Evolutionary conservation across 768 basidiomycete genomes (phyloP), one percentile per base, ranked within the genome.

Genomic region (Chalciporus sphaerocephalus): DNA sequence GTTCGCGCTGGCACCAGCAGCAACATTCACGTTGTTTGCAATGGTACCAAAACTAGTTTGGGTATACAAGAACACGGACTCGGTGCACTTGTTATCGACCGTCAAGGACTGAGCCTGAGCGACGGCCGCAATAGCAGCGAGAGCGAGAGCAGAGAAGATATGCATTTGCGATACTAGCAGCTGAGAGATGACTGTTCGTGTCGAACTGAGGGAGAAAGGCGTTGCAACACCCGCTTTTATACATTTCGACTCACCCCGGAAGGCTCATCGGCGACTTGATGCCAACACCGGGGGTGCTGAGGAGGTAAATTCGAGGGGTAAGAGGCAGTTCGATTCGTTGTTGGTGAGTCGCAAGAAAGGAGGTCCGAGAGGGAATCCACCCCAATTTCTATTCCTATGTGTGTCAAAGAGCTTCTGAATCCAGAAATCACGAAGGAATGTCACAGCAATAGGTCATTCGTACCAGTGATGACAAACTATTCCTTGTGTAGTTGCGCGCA

Each of bases 1-100:
- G 58, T 68, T 55, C 32, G 23, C 16, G 24, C 52, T 62, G 18
- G 42, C 51, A 16, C 60, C 67, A 18, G 50, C 44, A 28, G 27
- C 45, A 16, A 66, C 46, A 25, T 40, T 51, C 30, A 68, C 51
- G 24, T 67, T 42, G 54, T 62, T 68, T 2, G 22, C 6, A 37
- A 66, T 55, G 23, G 18, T 34, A 24, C 64, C 64, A 12, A 27
- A 65, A 42, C 64, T 66, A 17, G 30, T 67, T 48, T 60, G 55
- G 0, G 64, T 68, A 20, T 36, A 58, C 28, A 68, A 51, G 34
- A 68, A 51, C 35, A 68, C 65, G 2, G 54, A 28, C 21, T 66
- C 47, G 18, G 27, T 6, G 27, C 64, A 66, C 7, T 50, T 42
- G 43, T 65, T 65, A 42, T 40, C 39, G 27, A 65, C 63, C 13